These are phyloP conservation scores for Taiwanofungus camphoratus DNA, from an alignment of 1,284 basidiomycete genomes.

Conservation along the genomic window DNA sequence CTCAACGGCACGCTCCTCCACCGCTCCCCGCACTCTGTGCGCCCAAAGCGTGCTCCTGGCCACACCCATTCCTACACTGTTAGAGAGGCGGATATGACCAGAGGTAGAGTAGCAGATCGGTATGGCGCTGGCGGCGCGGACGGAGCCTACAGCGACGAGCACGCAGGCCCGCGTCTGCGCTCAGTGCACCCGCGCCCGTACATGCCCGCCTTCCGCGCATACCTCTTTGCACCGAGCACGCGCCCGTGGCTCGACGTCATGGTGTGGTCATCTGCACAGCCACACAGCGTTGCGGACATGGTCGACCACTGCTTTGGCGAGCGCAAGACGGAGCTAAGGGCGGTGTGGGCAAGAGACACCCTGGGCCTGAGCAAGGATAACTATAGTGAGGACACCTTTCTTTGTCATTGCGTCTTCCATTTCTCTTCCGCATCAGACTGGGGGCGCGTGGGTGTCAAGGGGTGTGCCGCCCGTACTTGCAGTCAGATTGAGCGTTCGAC, in stretches of 20 bases:
- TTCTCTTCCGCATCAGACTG: too few species aligned
- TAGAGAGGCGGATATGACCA: too few species aligned
- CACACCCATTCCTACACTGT: too few species aligned
- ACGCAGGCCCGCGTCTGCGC: conserved; percentile 30
- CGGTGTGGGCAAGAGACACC: conserved; percentile 77
- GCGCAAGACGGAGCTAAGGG: conserved; percentile 40
- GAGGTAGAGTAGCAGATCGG: too few species aligned
- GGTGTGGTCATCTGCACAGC: conserved; percentile 85
- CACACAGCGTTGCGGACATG: conserved; percentile 73
- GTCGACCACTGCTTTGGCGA: conserved; percentile 50
- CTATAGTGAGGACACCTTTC: conserved; percentile 48
- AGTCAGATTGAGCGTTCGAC: too few species aligned
- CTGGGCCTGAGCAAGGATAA: conserved; percentile 53
- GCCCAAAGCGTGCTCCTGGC: conserved; percentile 13
- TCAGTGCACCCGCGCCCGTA: conserved; percentile 62
- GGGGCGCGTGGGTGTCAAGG: too few species aligned
- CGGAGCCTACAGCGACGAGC: conserved; percentile 13
- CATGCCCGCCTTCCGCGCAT: conserved; percentile 57
- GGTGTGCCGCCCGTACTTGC: too few species aligned
- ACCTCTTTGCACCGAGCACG: conserved; percentile 54
- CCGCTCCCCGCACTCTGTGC: conserved; percentile 39
- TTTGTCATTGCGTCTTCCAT: neutral
- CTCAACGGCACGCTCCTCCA: conserved; percentile 80
- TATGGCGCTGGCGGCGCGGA: too few species aligned
- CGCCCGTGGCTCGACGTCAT: conserved; percentile 68